Evolutionary conservation across 2,329 filamentous ascomycete genomes (phyloP).

Genomic region (Cordyceps fumosorosea): DNA sequence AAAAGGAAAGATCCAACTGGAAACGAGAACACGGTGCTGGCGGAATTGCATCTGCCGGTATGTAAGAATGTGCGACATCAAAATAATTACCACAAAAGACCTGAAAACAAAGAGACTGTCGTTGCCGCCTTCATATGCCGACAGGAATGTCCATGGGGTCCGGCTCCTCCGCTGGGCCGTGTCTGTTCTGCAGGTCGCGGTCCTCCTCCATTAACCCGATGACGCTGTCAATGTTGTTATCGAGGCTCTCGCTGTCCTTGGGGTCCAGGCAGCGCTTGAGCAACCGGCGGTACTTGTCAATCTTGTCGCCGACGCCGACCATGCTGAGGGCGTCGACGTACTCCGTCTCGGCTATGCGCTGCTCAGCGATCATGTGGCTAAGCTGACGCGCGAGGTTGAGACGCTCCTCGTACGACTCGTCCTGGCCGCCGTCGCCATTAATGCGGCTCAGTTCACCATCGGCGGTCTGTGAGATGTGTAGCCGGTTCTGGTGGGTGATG

Average conservation of each 20-base stretch:
- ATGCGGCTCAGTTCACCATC: constrained; percentile 43
- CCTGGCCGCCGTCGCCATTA: constrained; percentile 38
- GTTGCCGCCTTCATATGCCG: background rate
- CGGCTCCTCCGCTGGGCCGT: constrained; percentile 22
- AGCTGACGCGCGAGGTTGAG: constrained; percentile 53
- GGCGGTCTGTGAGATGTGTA: constrained; percentile 46
- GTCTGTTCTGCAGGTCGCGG: constrained; percentile 37
- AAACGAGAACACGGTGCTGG: background rate
- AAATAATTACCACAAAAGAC: background rate
- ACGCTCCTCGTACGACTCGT: constrained; percentile 48
- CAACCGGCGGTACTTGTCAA: constrained; percentile 65
- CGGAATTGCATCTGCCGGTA: constrained; percentile 7
- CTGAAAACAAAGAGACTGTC: background rate
- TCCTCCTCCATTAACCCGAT: constrained; percentile 60
- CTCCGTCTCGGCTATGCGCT: constrained; percentile 56
- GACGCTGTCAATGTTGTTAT: constrained; percentile 54
- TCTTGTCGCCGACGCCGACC: constrained; percentile 65
- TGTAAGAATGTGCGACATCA: background rate
- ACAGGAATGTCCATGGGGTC: constrained; percentile 22
- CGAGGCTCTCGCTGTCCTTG: constrained; percentile 60
- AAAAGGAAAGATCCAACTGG: background rate
- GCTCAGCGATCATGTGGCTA: constrained; percentile 48
- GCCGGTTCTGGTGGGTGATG: constrained; percentile 45
- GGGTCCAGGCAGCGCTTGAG: constrained; percentile 63
- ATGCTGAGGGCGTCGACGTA: constrained; percentile 63